These are phyloP conservation scores for Pichia membranifaciens DNA, from an alignment of 805 yeast genomes.

Conservation along the genomic window DNA sequence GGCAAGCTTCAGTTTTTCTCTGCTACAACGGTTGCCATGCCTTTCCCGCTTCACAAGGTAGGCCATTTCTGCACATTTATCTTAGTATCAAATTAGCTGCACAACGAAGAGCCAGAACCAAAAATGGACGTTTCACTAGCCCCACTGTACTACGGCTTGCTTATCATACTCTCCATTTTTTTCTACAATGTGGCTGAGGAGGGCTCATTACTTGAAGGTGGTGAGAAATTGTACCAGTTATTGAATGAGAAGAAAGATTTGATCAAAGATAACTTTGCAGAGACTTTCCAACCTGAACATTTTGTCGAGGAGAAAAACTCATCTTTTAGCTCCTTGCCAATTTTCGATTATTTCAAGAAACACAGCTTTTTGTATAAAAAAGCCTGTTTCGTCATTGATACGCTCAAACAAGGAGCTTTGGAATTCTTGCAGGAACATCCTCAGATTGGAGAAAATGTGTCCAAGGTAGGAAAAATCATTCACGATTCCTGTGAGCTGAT, in stretches of 20 bases:
- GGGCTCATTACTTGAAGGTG: conserved; percentile 2
- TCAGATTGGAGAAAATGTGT: background rate
- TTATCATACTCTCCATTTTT: conserved; percentile 5
- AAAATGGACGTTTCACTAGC: background rate
- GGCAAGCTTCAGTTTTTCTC: too few species aligned
- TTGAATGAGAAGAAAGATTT: background rate
- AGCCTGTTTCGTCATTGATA: too few species aligned
- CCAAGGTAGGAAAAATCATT: background rate
- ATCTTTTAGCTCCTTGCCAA: background rate
- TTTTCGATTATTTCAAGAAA: background rate
- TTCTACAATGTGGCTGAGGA: conserved; percentile 5
- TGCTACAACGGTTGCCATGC: too few species aligned
- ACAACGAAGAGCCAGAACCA: background rate
- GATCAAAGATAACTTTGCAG: background rate
- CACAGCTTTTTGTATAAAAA: too few species aligned
- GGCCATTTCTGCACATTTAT: too few species aligned
- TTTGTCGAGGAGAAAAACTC: background rate
- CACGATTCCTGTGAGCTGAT: background rate
- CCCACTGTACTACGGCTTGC: conserved; percentile 7
- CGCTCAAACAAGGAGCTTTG: too few species aligned
- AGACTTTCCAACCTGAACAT: background rate
- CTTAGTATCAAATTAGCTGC: too few species aligned
- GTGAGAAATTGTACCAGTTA: background rate
- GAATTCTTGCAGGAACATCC: background rate
- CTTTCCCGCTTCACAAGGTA: too few species aligned